phyloP scores from a whole-genome alignment of 2,329 filamentous ascomycete genomes.

The Didymellaceae sp. region DNA sequence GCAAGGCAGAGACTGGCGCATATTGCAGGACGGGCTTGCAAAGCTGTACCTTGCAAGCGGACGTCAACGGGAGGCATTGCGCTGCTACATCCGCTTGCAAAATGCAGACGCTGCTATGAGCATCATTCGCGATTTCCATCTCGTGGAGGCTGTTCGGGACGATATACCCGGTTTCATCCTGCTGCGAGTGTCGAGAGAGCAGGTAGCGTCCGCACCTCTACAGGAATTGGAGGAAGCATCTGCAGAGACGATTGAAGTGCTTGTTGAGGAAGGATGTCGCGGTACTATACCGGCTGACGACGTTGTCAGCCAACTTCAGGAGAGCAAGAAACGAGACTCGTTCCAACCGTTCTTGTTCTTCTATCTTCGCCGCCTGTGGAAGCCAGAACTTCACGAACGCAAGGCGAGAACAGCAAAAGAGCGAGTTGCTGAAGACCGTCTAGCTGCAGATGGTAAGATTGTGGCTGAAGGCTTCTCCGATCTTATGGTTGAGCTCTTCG shows the following conservation, averaged over 20 bases:
- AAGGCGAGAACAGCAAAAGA: conserved; percentile 46
- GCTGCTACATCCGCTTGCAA: conserved; percentile 87
- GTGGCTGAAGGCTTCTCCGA: conserved; percentile 89
- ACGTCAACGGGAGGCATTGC: conserved; percentile 81
- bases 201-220: conserved; percentile 68
- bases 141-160: conserved; percentile 87
- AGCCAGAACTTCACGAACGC: conserved; percentile 67
- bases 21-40: conserved; percentile 85
- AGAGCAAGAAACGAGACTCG: conserved; percentile 56
- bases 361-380: conserved; percentile 88
- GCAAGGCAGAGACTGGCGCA: conserved; percentile 81
- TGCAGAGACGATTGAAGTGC: conserved; percentile 80
- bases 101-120: conserved; percentile 89
- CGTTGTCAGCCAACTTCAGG: conserved; percentile 79
- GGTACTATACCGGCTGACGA: conserved; percentile 80
- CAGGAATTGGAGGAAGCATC: conserved; percentile 80
- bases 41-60: conserved; percentile 84
- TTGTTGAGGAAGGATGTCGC: conserved; percentile 90
- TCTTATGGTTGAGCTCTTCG: conserved; percentile 84
- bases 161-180: conserved; percentile 90
- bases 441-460: conserved; percentile 65
- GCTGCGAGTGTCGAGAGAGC: conserved; percentile 78
- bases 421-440: conserved; percentile 49
- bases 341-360: conserved; percentile 84
- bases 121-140: conserved; percentile 83